Conservation (phyloP, 108 stramenopile genomes). For the Nannochloropsis granulata region DNA sequence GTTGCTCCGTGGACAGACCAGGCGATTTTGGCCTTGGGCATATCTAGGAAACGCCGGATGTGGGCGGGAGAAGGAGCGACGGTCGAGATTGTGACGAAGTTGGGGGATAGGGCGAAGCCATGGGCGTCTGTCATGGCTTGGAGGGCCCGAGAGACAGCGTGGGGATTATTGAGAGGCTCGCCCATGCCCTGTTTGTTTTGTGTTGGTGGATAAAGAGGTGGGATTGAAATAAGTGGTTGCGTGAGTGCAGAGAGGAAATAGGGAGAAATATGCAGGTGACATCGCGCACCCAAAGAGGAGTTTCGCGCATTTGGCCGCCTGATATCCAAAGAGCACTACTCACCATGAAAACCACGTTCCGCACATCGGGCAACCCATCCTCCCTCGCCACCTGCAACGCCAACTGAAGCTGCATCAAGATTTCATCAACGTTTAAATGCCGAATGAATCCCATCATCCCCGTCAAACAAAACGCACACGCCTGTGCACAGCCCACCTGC, state of each 20-base stretch:
- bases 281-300: too few species aligned
- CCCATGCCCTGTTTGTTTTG: slow-evolving; percentile 59
- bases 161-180: slow-evolving; percentile 57
- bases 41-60: slow-evolving; percentile 15
- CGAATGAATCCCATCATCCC: slow-evolving; percentile 63
- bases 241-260: too few species aligned
- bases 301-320: too few species aligned
- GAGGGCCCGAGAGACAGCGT: slow-evolving; percentile 28
- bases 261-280: too few species aligned
- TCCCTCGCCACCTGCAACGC: slow-evolving; percentile 41
- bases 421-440: slow-evolving; percentile 51
- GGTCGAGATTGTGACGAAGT: slow-evolving; percentile 58
- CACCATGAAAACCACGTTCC: slow-evolving; percentile 60
- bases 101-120: slow-evolving; percentile 46
- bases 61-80: slow-evolving; percentile 55
- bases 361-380: slow-evolving; percentile 30
- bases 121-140: slow-evolving; percentile 42
- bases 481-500: slow-evolving; percentile 75
- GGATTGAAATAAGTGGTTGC: too few species aligned
- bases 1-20: slow-evolving; percentile 4
- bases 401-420: slow-evolving; percentile 59
- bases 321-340: neutral
- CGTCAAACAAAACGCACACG: slow-evolving; percentile 71
- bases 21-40: neutral
- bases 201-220: neutral